Evolutionary conservation across 1,284 basidiomycete species (phyloP), one percentile per base, ranked within the genome.

Genomic region (Leucoagaricus sp.): DNA sequence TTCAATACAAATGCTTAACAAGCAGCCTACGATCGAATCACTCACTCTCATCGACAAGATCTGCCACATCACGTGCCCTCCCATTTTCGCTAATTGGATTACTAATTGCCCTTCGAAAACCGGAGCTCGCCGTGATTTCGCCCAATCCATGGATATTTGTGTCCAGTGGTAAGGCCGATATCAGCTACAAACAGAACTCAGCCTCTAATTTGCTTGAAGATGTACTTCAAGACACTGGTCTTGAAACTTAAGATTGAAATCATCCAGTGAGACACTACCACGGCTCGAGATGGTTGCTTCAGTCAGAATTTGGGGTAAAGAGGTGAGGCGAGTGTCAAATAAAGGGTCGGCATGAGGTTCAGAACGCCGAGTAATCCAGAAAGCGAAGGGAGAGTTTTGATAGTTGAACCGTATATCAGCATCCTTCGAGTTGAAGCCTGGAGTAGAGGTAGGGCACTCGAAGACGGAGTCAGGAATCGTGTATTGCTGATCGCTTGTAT

Each of bases 71-170:
- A 17, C 88, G 78, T 8, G 81, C 81, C 86, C 89, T 91, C 70
- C 84, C 76, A 2, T 87, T 86, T 66, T 91, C n/a, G n/a, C n/a
- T n/a, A n/a, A n/a, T n/a, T n/a, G n/a, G n/a, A n/a, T n/a, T 74
- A 13, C 78, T 80, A 23, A 86, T 72, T 61, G 87, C 79, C 12
- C 89, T 76, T 33, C 89, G 72, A 68, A 88, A 87, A 4, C 86
- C 86, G 60, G 84, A 84, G 63, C 80, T 82, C 1, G 86, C 79
- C 26, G 90, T 77, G 19, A 84, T 81, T 67, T 94, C 90, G 3
- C 90, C 91, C 7, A 93, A 73, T 0, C 91, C 91, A 61, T 92
- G 92, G 44, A 93, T 78, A 63, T 93, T 90, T 19, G 89, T 79
- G 34, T 81, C 79, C 17, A 77, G 70, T 0, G 87, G 87, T 1